Conservation (phyloP, 345 rosid species). For the Angophora floribunda region DNA sequence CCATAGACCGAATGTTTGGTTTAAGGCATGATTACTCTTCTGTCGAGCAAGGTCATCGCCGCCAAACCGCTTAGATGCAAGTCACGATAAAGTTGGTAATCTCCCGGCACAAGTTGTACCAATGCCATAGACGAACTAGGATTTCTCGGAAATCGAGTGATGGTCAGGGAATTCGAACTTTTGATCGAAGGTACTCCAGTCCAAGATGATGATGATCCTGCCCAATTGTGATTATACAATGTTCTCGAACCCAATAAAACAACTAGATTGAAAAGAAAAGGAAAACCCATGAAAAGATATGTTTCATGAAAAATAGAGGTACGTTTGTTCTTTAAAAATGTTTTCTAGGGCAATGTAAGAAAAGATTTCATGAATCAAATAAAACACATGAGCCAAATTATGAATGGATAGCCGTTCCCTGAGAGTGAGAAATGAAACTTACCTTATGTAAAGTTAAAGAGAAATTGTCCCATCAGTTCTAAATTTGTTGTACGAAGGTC, state of each 20-base stretch:
- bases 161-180: neutral
- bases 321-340: neutral
- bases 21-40: no score
- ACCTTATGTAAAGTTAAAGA: neutral
- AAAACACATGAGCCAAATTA: neutral
- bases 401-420: neutral
- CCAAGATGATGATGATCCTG: neutral
- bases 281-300: neutral
- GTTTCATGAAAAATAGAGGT: neutral
- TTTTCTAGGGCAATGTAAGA: neutral
- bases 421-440: accelerated
- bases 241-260: neutral
- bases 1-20: neutral
- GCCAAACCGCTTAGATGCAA: no score
- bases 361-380: neutral
- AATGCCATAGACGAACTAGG: neutral
- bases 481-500: neutral
- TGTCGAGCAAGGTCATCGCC: no score
- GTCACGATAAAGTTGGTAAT: neutral
- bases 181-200: neutral
- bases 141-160: neutral
- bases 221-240: neutral
- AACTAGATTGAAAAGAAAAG: neutral
- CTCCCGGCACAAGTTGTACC: neutral
- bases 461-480: neutral